Base-by-base conservation (phyloP, 208 protist genomes). In the Leishmania aethiopica region DNA sequence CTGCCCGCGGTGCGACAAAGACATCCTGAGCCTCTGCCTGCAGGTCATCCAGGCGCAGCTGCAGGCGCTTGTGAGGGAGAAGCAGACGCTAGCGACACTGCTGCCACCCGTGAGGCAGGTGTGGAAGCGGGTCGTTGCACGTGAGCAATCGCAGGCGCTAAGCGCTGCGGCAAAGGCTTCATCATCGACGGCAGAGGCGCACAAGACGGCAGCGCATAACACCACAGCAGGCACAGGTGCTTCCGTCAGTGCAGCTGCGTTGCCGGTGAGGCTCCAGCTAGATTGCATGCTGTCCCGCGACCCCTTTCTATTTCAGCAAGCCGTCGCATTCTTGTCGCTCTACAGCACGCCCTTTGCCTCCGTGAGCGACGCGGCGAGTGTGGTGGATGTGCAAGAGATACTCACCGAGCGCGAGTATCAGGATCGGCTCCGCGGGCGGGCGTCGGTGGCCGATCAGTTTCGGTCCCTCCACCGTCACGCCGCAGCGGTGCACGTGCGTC, bases 301-400 rank as follows among this genome's bases (percentile, higher is more conserved):
- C 72, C 95, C 95, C 11, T 96, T 96, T 86, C 87, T 97, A 17
- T 92, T 96, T 19, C 95, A 97, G 83, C 95, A 97, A 81, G 95
- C 90, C 11, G 81, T 95, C 19, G 91, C 88, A 55, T 97, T 97
- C 84, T 77, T 92, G 25, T 90, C 87, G 76, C 83, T 96, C 15
- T 96, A 89, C 80, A 80, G 79, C 37, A 79, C 81, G 28, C 90
- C 84, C 42, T 94, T 97, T 78, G 95, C 93, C 35, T 94, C 89
- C 53, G 86, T 96, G 37, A 92, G 85, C 64, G 92, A 95, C 77
- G 87, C 81, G 22, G 57, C 77, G 7, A 90, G 77, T 78, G 89
- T 96, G 15, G 86, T 94, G 47, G 90, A 95, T 79, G 77, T 79
- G 55, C 90, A 94, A 59, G 93, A 96, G 40, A 92, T 97, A 40